These are phyloP conservation scores for Phytophthora colocasiae DNA, from an alignment of 352 stramenopile genomes.

Conservation along the genomic window DNA sequence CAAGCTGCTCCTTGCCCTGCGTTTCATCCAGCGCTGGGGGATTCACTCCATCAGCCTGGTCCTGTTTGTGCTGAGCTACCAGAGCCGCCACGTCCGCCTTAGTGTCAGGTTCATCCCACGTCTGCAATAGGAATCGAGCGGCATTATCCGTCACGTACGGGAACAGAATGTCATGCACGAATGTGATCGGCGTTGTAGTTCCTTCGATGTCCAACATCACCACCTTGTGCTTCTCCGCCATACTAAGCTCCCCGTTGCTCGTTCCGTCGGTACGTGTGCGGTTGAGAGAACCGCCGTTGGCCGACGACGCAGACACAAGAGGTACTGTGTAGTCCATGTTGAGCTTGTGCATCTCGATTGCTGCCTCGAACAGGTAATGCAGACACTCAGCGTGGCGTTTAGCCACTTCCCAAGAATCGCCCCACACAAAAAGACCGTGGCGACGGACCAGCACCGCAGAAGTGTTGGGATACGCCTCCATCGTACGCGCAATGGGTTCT, in stretches of 20 bases:
- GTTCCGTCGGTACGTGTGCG: constrained; percentile 33
- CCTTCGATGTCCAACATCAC: constrained; percentile 97
- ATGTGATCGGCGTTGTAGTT: constrained; percentile 96
- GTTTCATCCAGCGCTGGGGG: constrained; percentile 33
- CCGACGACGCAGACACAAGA: constrained; percentile 42
- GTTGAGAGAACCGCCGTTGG: constrained; percentile 61
- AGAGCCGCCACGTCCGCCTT: constrained; percentile 58
- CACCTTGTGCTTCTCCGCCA: constrained; percentile 89
- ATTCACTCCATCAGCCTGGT: constrained; percentile 41
- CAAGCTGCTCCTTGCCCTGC: constrained; percentile 32
- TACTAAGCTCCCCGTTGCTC: constrained; percentile 26
- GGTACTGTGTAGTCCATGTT: constrained; percentile 76
- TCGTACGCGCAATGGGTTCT: constrained; percentile 85
- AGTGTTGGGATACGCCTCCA: constrained; percentile 86
- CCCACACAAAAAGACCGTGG: constrained; percentile 97
- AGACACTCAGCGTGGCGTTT: constrained; percentile 97
- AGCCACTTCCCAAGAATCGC: constrained; percentile 94
- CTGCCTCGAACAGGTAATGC: constrained; percentile 96
- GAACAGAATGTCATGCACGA: constrained; percentile 96
- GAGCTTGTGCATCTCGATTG: constrained; percentile 91
- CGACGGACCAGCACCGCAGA: constrained; percentile 95
- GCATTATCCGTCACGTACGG: constrained; percentile 85
- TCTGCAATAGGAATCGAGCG: constrained; percentile 61
- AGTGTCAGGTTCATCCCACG: constrained; percentile 61
- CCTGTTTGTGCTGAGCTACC: constrained; percentile 50